Base-by-base conservation (phyloP, 2,329 filamentous ascomycete species). In the Cephalotrichum gorgonifer region DNA sequence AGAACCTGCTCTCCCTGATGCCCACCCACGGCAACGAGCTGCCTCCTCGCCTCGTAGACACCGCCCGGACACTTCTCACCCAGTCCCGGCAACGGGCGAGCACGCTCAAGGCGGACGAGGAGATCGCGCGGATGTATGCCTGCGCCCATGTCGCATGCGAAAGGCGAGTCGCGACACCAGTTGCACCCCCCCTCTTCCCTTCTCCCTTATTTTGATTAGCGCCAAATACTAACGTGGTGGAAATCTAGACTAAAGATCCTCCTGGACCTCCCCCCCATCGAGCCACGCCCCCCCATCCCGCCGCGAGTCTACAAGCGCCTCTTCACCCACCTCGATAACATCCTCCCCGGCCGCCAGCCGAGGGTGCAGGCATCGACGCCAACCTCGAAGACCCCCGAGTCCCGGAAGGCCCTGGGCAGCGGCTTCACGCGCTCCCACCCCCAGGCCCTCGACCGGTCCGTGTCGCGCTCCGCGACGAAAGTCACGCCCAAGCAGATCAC, bases 141-240 rank as follows among this genome's bases (percentile, higher is more conserved):
- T 95, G 89, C 62, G 86, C 87, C 14, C 84, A 95, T 65, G 78
- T 98, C 52, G 93, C 93, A 20, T 97, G 90, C 61, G 88, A 91
- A 57, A 79, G 87, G 86, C 87, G 67, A 42, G 57, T 44, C 15
- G 20, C 22, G n/a, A 17, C 3, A 12, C 31, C 17, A 8, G 11
- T 9, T 12, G 27, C 27, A 30, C 6, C 6, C 27, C 12, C n/a
- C n/a, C n/a, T n/a, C n/a, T n/a, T n/a, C n/a, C n/a, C n/a, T n/a
- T n/a, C n/a, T n/a, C n/a, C n/a, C n/a, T n/a, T n/a, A n/a, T n/a
- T n/a, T n/a, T n/a, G n/a, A n/a, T n/a, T n/a, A n/a, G n/a, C n/a
- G n/a, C n/a, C n/a, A n/a, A 9, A 9, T 20, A 39, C 35, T 39
- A 22, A 39, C 35, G 17, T 6, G 20, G 5, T 17, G 6, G 15